Evolutionary conservation across 2,329 filamentous ascomycete species (phyloP).

Genomic region (Alternaria postmessia): DNA sequence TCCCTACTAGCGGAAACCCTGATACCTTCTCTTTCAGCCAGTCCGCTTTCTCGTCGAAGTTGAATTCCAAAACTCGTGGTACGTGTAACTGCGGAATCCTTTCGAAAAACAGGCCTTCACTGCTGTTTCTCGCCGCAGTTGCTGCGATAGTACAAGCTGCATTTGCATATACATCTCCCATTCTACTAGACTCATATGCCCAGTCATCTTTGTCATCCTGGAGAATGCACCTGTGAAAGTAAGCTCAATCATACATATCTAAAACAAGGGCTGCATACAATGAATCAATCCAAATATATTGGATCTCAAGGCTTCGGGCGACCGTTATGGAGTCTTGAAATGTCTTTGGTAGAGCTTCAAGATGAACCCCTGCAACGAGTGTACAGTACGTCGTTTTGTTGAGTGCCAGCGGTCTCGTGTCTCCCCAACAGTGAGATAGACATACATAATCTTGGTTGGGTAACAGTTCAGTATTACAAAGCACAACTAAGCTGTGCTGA

Average conservation of each 20-base stretch:
- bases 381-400: not conserved
- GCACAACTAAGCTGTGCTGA: not conserved
- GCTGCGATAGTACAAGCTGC: not conserved
- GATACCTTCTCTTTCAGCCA: not conserved
- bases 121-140: not conserved
- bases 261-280: not conserved
- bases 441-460: not conserved
- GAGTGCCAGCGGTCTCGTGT: not conserved
- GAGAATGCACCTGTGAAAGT: not conserved
- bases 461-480: not conserved
- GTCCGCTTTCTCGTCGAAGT: not conserved
- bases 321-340: not conserved
- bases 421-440: not conserved
- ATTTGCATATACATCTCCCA: not conserved
- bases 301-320: not conserved
- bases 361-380: not conserved
- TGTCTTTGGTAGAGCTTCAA: not conserved
- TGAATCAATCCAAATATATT: not conserved
- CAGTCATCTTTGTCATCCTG: not conserved
- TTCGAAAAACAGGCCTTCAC: not conserved
- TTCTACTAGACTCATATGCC: not conserved
- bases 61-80: not conserved
- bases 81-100: accelerated
- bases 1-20: not conserved
- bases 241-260: not conserved